Base-by-base conservation (phyloP, 306 rosid genomes). In the Pterocarpus santalinus region DNA sequence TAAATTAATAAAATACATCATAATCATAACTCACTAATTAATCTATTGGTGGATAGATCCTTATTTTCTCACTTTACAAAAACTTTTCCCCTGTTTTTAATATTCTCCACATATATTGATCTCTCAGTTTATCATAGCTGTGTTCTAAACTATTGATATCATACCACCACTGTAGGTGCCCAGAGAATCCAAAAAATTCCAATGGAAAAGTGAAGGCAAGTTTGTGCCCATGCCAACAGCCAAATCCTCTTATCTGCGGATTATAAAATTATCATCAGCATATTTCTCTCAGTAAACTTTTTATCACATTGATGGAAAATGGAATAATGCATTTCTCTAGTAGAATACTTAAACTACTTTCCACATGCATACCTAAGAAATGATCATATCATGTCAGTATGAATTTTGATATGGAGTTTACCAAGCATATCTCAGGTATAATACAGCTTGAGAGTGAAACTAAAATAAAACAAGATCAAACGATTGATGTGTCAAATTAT, bases 121-220 rank as follows among this genome's bases (percentile, higher is more conserved):
- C 52, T 58, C 39, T 56, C 73, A 43, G 49, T 74, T 70, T 53
- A 64, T 79, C 38, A 82, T 39, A 64, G 63, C 17, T 34, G 5
- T 69, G 66, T 43, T 62, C 68, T 44, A 70, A 61, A 72, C 28
- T 16, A 52, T 71, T 14, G 34, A 82, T 65, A 62, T 51, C 94
- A 76, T 95, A 95, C 99, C 99, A 95, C 99, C 69, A 95, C 82
- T n/a, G 94, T 91, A 68, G 99, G 98, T 30, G 98, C 97, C 99
- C 97, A 95, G 17, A 95, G 91, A 75, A 93, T 86, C 99, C 99
- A 95, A 77, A 93, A 89, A 57, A 90, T 78, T 46, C 92, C 88
- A 65, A 87, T 72, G 69, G 99, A 93, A 90, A 93, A 90, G 86
- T 93, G 88, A 85, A 95, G 89, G 86, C 93, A 91, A 85, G 96